Base-by-base conservation (phyloP, 192 early-diverging fungal species). In the Coemansia sp. region DNA sequence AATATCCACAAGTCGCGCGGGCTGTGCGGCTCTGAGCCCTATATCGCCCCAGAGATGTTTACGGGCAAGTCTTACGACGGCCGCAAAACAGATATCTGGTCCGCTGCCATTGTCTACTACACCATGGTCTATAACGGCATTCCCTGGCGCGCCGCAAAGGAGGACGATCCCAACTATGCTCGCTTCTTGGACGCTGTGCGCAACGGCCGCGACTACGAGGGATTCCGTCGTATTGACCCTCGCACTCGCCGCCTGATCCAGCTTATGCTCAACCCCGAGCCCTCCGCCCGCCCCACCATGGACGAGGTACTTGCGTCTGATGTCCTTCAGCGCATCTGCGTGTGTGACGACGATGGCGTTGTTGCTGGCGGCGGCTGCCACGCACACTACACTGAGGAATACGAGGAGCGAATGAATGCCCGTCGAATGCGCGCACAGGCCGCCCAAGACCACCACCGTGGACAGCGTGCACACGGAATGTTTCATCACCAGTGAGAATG, bases 41-140 rank as follows among this genome's bases (percentile, higher is more conserved):
- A 98, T 75, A 98, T 98, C 85, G 95, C 97, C 15, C 97, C 97
- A 4, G 97, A 97, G 82, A 86, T 86, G 80, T 94, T 90, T 68
- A 43, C 72, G 2, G 76, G 73, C 53, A 88, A 89, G 66, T 89
- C 90, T 62, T 99, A 99, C 69, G 95, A 99, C 75, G 92, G 90
- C 8, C 90, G 94, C 71, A 81, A 86, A 16, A 90, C 95, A 9
- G 97, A 99, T 73, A 83, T 99, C 34, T 99, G 97, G 97, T 87
- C 93, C n/a, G 87, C 89, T 29, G 97, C 93, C 47, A 92, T 99
- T 18, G 94, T 98, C 12, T 94, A 89, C 83, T 97, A 92, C 76
- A 89, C 90, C 15, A 87, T 92, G 84, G 81, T 88, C 52, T 88
- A 87, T 69, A 85, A 87, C 61, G 87, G 85, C 38, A 87, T 91